phyloP scores from a whole-genome alignment of 2,329 filamentous ascomycete genomes.

The Teratosphaeria epicoccoides region DNA sequence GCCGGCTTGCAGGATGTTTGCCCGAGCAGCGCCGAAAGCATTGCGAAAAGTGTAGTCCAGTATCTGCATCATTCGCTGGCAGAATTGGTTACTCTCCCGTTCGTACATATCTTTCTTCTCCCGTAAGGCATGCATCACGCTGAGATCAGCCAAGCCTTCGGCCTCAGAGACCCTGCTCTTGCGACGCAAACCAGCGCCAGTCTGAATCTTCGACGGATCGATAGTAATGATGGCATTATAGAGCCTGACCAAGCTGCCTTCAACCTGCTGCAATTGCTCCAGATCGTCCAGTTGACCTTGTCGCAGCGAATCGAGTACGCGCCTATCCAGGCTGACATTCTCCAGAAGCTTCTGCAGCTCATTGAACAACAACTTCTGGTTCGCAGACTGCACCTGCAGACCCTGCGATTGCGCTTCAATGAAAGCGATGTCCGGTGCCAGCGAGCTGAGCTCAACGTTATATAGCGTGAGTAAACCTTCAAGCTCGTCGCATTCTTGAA shows the following conservation, averaged over 20 bases:
- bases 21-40: slow-evolving; percentile 49
- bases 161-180: slow-evolving; percentile 1
- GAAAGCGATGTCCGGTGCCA: slow-evolving; percentile 91
- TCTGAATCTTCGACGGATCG: slow-evolving; percentile 53
- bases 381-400: slow-evolving; percentile 91
- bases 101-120: slow-evolving; percentile 90
- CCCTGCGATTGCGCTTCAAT: slow-evolving; percentile 97
- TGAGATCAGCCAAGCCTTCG: slow-evolving; percentile 46
- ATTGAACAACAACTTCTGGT: slow-evolving; percentile 84
- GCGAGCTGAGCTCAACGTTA: slow-evolving; percentile 82
- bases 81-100: slow-evolving; percentile 63
- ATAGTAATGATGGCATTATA: slow-evolving; percentile 93
- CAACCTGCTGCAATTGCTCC: slow-evolving; percentile 64
- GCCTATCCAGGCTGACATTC: slow-evolving; percentile 74
- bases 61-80: slow-evolving; percentile 69
- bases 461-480: slow-evolving; percentile 91
- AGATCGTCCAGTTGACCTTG: slow-evolving; percentile 61
- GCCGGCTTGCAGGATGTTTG: slow-evolving; percentile 18
- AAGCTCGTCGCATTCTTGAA: slow-evolving; percentile 89
- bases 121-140: slow-evolving; percentile 84
- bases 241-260: slow-evolving; percentile 64
- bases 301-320: slow-evolving; percentile 64
- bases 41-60: slow-evolving; percentile 72
- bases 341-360: slow-evolving; percentile 83
- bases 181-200: slow-evolving; percentile 25